These are phyloP conservation scores for Thraustochytrium striatum DNA, from an alignment of 352 stramenopile genomes.

Conservation along the genomic window DNA sequence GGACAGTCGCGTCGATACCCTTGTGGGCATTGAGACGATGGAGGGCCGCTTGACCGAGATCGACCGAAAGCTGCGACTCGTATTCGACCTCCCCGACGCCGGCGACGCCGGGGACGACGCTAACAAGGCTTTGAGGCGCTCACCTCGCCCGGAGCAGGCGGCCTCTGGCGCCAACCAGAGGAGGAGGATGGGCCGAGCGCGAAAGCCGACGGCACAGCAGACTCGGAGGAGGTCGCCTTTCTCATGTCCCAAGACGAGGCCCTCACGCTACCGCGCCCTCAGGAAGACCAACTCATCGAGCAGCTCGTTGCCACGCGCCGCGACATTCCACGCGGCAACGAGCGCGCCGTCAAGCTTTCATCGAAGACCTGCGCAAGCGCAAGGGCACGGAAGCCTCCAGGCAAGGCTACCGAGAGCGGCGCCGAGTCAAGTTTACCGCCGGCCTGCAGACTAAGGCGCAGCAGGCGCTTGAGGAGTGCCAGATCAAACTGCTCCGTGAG, in stretches of 20 bases:
- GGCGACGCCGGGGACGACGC: neutral
- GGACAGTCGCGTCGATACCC: neutral
- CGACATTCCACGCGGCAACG: neutral
- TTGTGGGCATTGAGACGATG: neutral
- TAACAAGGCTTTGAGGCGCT: neutral
- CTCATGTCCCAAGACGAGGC: too few relatives aligned
- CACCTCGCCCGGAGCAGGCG: too few relatives aligned
- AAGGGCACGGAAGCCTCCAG: neutral
- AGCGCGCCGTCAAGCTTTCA: neutral
- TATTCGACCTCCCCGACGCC: neutral
- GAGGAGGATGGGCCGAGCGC: too few relatives aligned
- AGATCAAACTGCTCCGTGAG: neutral
- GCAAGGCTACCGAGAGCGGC: neutral
- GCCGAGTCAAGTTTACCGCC: neutral
- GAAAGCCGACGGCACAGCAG: too few relatives aligned
- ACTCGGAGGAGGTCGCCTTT: too few relatives aligned
- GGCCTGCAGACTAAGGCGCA: neutral
- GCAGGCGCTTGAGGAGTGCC: neutral
- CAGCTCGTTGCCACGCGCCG: neutral
- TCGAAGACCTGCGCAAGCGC: neutral
- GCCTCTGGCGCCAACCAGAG: too few relatives aligned
- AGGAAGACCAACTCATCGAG: neutral
- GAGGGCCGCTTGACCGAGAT: neutral
- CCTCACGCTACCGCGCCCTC: too few relatives aligned
- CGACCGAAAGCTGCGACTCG: neutral